phyloP scores from a whole-genome alignment of 331 rosid genomes.

The Arachis monticola region DNA sequence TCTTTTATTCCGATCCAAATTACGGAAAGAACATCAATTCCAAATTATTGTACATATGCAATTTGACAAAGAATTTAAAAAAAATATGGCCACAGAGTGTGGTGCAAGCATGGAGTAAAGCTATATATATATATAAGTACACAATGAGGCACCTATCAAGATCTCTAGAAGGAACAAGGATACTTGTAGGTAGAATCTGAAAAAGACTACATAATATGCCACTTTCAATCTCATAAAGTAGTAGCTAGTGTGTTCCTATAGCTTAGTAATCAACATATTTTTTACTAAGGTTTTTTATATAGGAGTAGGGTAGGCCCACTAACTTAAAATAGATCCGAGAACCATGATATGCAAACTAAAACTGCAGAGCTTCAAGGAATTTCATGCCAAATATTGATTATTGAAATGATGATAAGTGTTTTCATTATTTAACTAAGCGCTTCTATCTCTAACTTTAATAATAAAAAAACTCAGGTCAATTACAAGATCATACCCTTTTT shows the following conservation, averaged over 20 bases:
- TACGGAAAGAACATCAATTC: too few relatives aligned
- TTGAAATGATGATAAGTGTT: too few relatives aligned
- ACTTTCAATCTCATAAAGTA: conserved; percentile 35
- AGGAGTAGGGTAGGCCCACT: conserved; percentile 11
- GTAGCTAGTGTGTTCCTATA: conserved; percentile 15
- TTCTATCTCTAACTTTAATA: too few relatives aligned
- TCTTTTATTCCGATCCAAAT: too few relatives aligned
- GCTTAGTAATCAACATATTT: conserved; percentile 33
- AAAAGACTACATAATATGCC: conserved; percentile 19
- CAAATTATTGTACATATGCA: too few relatives aligned
- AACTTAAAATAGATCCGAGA: background rate
- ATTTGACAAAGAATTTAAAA: too few relatives aligned
- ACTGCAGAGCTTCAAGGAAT: background rate
- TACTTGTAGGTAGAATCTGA: conserved; percentile 42
- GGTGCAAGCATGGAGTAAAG: too few relatives aligned
- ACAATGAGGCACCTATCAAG: background rate
- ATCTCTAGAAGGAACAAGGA: conserved; percentile 43
- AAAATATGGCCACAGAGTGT: too few relatives aligned
- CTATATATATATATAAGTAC: background rate
- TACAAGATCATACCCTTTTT: too few relatives aligned
- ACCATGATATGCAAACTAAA: background rate
- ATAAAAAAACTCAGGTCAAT: too few relatives aligned
- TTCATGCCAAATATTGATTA: background rate
- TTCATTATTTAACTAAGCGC: too few relatives aligned
- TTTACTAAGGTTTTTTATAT: conserved; percentile 33